phyloP scores from a whole-genome alignment of 768 basidiomycete genomes.

The Stropharia rugosoannulata region DNA sequence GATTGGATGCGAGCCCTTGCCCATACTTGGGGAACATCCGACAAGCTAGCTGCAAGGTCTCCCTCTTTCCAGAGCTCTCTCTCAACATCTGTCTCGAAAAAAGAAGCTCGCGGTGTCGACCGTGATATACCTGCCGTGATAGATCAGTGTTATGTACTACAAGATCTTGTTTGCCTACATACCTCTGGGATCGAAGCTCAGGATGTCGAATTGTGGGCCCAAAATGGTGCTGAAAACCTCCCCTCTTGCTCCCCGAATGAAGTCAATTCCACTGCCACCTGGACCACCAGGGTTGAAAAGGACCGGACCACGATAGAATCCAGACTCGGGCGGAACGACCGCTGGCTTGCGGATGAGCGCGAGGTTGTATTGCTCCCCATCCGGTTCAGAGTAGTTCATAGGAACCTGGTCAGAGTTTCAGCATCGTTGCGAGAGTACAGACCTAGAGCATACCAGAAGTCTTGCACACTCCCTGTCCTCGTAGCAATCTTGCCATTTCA shows the following conservation, averaged over 20 bases:
- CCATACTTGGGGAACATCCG: constrained; percentile 28
- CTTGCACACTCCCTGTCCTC: constrained; percentile 10
- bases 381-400: constrained; percentile 22
- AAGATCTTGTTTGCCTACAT: constrained; percentile 2
- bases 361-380: constrained; percentile 35
- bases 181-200: constrained; percentile 50
- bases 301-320: constrained; percentile 41
- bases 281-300: constrained; percentile 49
- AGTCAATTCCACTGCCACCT: constrained; percentile 40
- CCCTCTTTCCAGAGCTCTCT: constrained; percentile 23
- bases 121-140: constrained; percentile 28
- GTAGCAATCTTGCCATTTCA: constrained; percentile 10
- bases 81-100: constrained; percentile 34
- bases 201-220: constrained; percentile 44
- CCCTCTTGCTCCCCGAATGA: constrained; percentile 20
- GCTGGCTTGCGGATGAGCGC: constrained; percentile 43
- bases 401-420: neutral
- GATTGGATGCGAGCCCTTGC: constrained; percentile 30
- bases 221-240: constrained; percentile 27
- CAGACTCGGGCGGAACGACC: constrained; percentile 20
- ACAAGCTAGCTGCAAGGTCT: constrained; percentile 18
- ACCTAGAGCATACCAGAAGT: constrained; percentile 2
- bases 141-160: neutral
- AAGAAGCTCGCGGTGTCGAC: constrained; percentile 33
- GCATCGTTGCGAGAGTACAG: neutral